Evolutionary conservation across 2,329 filamentous ascomycete genomes (phyloP).

Genomic region (Boeremia lycopersici): DNA sequence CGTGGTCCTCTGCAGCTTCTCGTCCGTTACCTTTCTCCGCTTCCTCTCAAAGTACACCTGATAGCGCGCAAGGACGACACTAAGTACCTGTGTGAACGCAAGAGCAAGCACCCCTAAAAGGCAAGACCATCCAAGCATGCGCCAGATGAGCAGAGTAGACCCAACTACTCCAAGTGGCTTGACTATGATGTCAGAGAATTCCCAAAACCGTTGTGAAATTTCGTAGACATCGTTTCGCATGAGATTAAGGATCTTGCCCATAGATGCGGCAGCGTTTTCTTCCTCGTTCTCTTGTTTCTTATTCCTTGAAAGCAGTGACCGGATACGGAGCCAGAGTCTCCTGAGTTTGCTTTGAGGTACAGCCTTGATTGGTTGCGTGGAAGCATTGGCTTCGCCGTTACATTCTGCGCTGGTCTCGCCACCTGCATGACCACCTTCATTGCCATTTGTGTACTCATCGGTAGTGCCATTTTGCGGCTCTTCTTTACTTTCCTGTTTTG

Average conservation of each 20-base stretch:
- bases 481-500: conserved; percentile 40
- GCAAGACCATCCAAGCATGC: conserved; percentile 79
- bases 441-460: conserved; percentile 17
- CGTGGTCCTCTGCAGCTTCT: conserved; percentile 77
- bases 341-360: conserved; percentile 11
- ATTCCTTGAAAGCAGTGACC: conserved; percentile 27
- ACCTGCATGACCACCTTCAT: conserved; percentile 19
- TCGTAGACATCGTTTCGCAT: conserved; percentile 84
- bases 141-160: conserved; percentile 75
- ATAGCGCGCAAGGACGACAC: conserved; percentile 68
- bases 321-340: conserved; percentile 17
- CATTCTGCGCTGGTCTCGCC: conserved; percentile 19
- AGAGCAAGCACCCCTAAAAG: conserved; percentile 75
- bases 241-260: conserved; percentile 88
- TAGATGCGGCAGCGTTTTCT: conserved; percentile 69
- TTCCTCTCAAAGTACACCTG: conserved; percentile 72
- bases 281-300: conserved; percentile 46
- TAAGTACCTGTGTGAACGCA: conserved; percentile 70
- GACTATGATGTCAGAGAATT: conserved; percentile 75
- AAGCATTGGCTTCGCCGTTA: conserved; percentile 6
- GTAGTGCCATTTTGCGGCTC: conserved; percentile 25
- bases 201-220: conserved; percentile 85
- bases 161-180: conserved; percentile 79
- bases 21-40: conserved; percentile 76
- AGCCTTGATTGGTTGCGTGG: conserved; percentile 8